These are phyloP conservation scores for Aleurites moluccanus DNA, from an alignment of 441 rosid genomes.

Conservation along the genomic window DNA sequence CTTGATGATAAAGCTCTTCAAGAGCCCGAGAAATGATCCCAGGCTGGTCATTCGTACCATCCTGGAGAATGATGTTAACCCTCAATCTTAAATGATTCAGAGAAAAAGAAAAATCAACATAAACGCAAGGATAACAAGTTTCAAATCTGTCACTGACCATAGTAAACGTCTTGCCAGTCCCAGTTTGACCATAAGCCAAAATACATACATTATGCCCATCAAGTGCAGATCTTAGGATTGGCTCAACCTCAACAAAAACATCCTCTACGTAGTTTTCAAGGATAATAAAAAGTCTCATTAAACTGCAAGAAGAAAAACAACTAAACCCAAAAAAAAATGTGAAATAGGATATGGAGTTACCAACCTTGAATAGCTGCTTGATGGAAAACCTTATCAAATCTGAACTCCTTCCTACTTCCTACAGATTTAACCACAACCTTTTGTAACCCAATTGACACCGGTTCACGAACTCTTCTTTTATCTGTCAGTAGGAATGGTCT, in stretches of 20 bases:
- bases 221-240: conserved; percentile 82
- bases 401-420: conserved; percentile 63
- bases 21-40: conserved; percentile 80
- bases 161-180: conserved; percentile 86
- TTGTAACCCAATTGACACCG: conserved; percentile 45
- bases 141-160: conserved; percentile 52
- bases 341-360: conserved; percentile 20
- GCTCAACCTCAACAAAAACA: conserved; percentile 70
- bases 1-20: conserved; percentile 59
- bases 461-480: conserved; percentile 46
- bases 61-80: conserved; percentile 42
- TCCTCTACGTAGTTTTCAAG: conserved; percentile 62
- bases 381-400: conserved; percentile 71
- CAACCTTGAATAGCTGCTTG: conserved; percentile 74
- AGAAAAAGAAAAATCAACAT: background rate
- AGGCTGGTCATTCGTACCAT: conserved; percentile 62
- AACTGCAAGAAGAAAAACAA: background rate
- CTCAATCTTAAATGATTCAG: conserved; percentile 13
- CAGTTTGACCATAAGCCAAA: conserved; percentile 90
- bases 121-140: conserved; percentile 4
- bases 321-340: background rate
- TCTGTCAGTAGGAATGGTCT: conserved; percentile 52
- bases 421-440: conserved; percentile 51
- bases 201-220: conserved; percentile 89
- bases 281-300: conserved; percentile 28